phyloP scores from a whole-genome alignment of 78 protist species.

The Dictyostelium firmibasis region DNA sequence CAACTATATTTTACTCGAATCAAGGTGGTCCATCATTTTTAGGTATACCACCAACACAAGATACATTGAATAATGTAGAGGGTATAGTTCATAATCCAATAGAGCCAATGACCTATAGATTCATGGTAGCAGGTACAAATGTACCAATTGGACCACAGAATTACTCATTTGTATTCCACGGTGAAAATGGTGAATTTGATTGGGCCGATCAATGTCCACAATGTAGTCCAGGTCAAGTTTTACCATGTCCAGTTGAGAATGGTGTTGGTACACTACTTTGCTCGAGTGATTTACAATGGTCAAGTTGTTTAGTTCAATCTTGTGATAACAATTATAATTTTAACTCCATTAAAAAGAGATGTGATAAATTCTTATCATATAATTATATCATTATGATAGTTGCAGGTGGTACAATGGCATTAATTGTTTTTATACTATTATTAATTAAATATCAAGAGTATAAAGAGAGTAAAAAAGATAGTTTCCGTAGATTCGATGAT shows the following conservation, averaged over 20 bases:
- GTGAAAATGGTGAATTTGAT: constrained; percentile 20
- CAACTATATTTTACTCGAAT: background rate
- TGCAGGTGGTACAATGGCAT: constrained; percentile 56
- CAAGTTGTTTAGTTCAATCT: background rate
- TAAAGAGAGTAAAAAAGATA: background rate
- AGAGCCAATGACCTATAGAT: background rate
- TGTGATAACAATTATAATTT: background rate
- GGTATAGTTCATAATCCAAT: constrained; percentile 22
- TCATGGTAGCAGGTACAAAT: constrained; percentile 17
- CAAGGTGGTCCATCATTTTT: background rate
- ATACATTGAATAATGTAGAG: constrained; percentile 83
- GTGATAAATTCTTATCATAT: constrained; percentile 36
- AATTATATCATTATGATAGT: constrained; percentile 73
- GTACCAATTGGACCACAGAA: constrained; percentile 32
- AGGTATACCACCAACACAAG: background rate
- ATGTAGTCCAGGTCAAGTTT: constrained; percentile 29
- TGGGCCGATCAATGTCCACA: constrained; percentile 52
- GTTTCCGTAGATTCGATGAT: background rate
- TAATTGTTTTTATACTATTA: background rate
- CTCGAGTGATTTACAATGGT: background rate
- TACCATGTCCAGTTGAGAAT: constrained; percentile 25
- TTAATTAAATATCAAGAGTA: constrained; percentile 35
- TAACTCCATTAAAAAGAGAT: constrained; percentile 22
- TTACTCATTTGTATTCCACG: constrained; percentile 42
- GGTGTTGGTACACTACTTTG: constrained; percentile 34